Conservation (phyloP, 2,329 filamentous ascomycete species). For the Xylariaceae sp. region DNA sequence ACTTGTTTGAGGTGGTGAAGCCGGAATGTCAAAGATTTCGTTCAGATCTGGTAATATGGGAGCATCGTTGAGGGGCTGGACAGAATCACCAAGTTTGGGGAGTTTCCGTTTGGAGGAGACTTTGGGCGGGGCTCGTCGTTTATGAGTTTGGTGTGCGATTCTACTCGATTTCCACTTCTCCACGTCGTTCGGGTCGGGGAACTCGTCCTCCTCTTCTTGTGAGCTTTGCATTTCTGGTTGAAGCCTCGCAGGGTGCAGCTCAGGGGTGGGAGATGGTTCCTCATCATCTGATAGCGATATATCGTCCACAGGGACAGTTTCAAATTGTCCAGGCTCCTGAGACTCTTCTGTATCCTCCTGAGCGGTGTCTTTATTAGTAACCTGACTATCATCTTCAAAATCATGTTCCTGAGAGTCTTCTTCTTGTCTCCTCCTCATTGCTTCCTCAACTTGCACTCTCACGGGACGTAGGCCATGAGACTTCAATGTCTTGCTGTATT, state of each 20-base stretch:
- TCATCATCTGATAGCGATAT: constrained; percentile 27
- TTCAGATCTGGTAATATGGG: constrained; percentile 27
- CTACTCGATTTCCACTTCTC: constrained; percentile 38
- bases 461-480: constrained; percentile 62
- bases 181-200: constrained; percentile 42
- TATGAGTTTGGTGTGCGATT: constrained; percentile 20
- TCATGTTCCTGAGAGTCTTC: constrained; percentile 58
- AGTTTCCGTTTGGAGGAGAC: constrained; percentile 36
- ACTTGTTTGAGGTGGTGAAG: constrained; percentile 49
- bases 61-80: constrained; percentile 4
- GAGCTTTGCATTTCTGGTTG: constrained; percentile 32
- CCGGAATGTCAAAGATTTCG: constrained; percentile 46
- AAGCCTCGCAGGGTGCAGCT: not conserved
- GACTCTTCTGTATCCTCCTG: constrained; percentile 46
- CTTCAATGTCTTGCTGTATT: constrained; percentile 60
- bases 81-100: constrained; percentile 29
- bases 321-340: constrained; percentile 35
- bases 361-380: constrained; percentile 38
- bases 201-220: constrained; percentile 41
- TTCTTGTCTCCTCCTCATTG: constrained; percentile 43
- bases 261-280: constrained; percentile 27
- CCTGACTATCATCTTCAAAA: constrained; percentile 60
- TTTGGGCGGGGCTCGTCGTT: constrained; percentile 40
- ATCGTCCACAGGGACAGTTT: constrained; percentile 28
- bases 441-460: constrained; percentile 47